Evolutionary conservation across 129 eudicot species (phyloP).

Genomic region (Tagetes patula): DNA sequence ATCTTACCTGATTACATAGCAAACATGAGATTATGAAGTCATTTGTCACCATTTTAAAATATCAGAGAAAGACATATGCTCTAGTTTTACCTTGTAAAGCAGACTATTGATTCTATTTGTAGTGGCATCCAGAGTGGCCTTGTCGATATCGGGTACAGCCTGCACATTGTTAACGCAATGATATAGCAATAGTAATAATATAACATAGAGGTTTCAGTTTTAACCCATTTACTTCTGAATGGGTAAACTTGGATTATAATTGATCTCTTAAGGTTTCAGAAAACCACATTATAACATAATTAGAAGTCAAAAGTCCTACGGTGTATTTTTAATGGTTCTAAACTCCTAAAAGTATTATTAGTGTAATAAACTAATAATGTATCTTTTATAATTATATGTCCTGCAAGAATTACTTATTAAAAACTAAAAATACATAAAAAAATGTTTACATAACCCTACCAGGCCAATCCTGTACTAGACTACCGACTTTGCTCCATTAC

Average conservation of each 20-base stretch:
- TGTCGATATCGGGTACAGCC: constrained; percentile 82
- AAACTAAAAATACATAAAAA: neutral
- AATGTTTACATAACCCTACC: neutral
- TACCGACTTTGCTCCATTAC: neutral
- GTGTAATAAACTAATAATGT: neutral
- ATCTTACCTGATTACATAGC: constrained; percentile 73
- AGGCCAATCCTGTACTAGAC: neutral
- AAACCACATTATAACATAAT: neutral
- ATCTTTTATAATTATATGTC: neutral
- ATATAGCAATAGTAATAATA: neutral
- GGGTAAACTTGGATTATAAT: neutral
- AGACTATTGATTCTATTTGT: constrained; percentile 80
- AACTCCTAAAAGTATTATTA: neutral
- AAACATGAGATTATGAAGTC: constrained; percentile 10
- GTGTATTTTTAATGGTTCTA: too few relatives aligned
- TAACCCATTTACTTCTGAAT: neutral
- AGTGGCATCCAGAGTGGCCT: constrained; percentile 67
- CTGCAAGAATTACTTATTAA: neutral
- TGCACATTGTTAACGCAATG: constrained; percentile 31
- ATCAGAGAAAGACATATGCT: neutral
- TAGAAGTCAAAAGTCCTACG: neutral
- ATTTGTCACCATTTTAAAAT: constrained; percentile 7
- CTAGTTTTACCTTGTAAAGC: constrained; percentile 74
- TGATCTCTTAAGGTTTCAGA: neutral
- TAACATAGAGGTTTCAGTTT: neutral